Evolutionary conservation across 176 grass and related monocot species (phyloP).

Genomic region (Bonia amplexicaulis): DNA sequence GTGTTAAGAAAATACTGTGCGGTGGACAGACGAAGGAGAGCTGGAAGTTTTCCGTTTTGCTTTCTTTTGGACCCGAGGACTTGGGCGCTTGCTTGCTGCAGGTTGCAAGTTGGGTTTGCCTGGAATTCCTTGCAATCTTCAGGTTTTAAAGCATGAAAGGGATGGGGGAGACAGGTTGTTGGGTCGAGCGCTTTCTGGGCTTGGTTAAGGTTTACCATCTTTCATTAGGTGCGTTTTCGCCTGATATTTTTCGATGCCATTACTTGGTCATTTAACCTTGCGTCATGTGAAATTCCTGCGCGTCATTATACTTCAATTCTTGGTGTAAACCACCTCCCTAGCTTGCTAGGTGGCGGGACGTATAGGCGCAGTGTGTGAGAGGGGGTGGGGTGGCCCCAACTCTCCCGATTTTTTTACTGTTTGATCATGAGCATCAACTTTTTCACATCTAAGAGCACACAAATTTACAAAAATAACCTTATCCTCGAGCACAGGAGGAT

Average conservation of each 20-base stretch:
- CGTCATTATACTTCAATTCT: neutral
- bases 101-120: neutral
- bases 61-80: neutral
- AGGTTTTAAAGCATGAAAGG: constrained; percentile 6
- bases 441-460: too few species aligned
- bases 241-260: constrained; percentile 6
- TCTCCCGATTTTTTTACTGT: too few species aligned
- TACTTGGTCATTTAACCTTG: neutral
- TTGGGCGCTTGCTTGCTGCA: neutral
- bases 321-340: neutral
- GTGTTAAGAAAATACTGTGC: neutral
- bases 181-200: neutral
- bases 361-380: neutral
- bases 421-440: too few species aligned
- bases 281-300: neutral
- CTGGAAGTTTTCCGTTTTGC: neutral
- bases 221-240: neutral
- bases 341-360: neutral
- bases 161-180: neutral
- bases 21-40: neutral
- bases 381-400: neutral
- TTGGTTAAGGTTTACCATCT: too few species aligned
- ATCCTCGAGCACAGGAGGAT: too few species aligned
- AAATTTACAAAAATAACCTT: too few species aligned
- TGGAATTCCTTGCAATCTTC: constrained; percentile 22